A percentile compares a stretch with the other conserved stretches of the same genome.
phyloP scores from a whole-genome alignment of 768 basidiomycete genomes.

The Rhizopogon salebrosus region DNA sequence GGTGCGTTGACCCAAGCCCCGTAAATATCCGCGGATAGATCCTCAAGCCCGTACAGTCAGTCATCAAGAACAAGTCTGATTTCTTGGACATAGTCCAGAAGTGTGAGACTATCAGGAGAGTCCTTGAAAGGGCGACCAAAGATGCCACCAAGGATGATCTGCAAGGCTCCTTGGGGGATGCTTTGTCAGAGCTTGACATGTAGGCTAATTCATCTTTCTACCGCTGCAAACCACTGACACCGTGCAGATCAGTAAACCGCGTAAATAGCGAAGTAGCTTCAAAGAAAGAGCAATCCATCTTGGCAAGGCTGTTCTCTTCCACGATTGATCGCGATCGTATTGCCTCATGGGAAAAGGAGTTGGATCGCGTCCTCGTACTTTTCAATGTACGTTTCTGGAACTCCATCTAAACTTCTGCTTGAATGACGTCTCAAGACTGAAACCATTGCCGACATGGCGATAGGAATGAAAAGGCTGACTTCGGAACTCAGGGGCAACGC shows the following conservation, averaged over 20 bases:
- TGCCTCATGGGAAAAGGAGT: neutral
- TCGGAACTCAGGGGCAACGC: neutral
- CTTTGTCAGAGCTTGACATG: neutral
- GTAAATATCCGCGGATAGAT: too few species aligned
- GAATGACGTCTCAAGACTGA: neutral
- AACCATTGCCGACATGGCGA: neutral
- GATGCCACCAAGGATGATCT: neutral
- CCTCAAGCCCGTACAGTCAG: neutral
- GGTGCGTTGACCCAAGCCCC: too few species aligned
- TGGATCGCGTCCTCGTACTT: neutral
- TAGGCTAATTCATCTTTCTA: neutral
- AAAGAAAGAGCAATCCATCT: neutral
- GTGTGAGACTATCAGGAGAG: neutral
- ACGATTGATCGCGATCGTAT: neutral
- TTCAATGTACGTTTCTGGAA: neutral
- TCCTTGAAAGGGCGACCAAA: neutral
- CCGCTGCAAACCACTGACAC: neutral
- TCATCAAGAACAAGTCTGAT: neutral
- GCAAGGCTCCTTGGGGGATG: neutral
- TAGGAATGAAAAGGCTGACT: neutral
- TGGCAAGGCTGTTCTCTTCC: neutral
- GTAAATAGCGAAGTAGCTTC: neutral
- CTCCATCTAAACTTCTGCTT: neutral
- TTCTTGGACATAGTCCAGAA: neutral
- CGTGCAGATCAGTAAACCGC: neutral